Evolutionary conservation across 768 basidiomycete genomes (phyloP), one percentile per base, ranked within the genome.

Genomic region (Suillus americanus): DNA sequence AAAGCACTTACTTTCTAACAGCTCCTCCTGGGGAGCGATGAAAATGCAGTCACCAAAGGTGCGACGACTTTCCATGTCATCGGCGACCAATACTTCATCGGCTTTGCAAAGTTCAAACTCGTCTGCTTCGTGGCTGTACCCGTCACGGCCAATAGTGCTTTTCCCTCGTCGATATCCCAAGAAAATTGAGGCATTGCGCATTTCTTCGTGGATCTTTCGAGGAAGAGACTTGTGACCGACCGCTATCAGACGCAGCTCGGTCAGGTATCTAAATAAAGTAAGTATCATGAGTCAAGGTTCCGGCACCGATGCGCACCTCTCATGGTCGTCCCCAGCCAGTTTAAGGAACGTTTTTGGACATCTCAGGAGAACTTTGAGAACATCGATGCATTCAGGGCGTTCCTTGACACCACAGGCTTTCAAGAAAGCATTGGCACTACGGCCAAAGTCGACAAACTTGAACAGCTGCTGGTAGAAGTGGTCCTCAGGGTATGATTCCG

Each of bases 1-100:
- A 5, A 41, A 25, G 12, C 14, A 40, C 69, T 64, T 65, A 90
- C 88, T 85, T 86, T 97, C 95, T 8, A 97, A 80, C 3, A 92
- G 81, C 69, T 95, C 93, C 74, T 97, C 95, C 74, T 95, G 91
- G 1, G 91, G 90, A 5, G 90, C 90, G 13, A 83, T 84, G 68
- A 87, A 91, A 9, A 95, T 76, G 7, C 82, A 80, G 48, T 87
- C 86, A 6, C 88, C 88, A 72, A 95, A 95, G n/a, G 88, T 79
- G 64, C 90, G 87, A 69, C 88, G 84, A 10, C 88, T 79, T 56
- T 91, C 89, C 16, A 87, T 87, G 71, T 96, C 93, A 73, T 98
- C 94, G 12, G 90, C 89, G 61, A 96, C 83, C 40, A 91, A 85
- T 14, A 94, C 86, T 70, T 90, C 82, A 59, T 81, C 80, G 0